Conservation (phyloP, 768 basidiomycete species). For the Leccinum boreale region DNA sequence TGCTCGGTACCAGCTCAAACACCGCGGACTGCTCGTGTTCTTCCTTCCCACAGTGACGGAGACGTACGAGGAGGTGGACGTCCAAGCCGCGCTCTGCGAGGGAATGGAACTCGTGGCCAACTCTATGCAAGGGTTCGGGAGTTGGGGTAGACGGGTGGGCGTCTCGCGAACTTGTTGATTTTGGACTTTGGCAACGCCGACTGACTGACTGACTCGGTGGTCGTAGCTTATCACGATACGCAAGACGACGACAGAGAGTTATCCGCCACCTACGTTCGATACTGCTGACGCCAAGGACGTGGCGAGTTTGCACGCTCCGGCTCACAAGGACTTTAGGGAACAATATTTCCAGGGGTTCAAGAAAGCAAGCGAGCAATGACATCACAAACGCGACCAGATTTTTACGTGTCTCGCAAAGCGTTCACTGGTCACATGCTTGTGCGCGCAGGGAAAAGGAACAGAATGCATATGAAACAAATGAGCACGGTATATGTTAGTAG, state of each 20-base stretch:
- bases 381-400: no score
- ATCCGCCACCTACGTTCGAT: constrained; percentile 56
- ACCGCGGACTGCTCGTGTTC: constrained; percentile 87
- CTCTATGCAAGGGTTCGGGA: constrained; percentile 90
- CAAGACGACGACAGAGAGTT: constrained; percentile 50
- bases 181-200: neutral
- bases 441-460: neutral
- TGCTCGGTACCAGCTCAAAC: constrained; percentile 80
- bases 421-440: neutral
- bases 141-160: constrained; percentile 88
- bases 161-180: constrained; percentile 6
- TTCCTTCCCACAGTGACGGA: constrained; percentile 93
- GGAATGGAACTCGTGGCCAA: constrained; percentile 90
- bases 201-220: constrained; percentile 1
- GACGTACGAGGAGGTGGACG: constrained; percentile 85
- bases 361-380: constrained; percentile 29
- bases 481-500: neutral
- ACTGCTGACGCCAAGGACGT: constrained; percentile 10
- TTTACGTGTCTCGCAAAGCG: no score
- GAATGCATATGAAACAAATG: neutral
- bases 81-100: constrained; percentile 71
- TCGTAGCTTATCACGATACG: constrained; percentile 90
- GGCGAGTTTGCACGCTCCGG: constrained; percentile 55
- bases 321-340: constrained; percentile 85
- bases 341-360: constrained; percentile 87